Base-by-base conservation (phyloP, 164 flowering plant species). In the Aristolochia contorta region DNA sequence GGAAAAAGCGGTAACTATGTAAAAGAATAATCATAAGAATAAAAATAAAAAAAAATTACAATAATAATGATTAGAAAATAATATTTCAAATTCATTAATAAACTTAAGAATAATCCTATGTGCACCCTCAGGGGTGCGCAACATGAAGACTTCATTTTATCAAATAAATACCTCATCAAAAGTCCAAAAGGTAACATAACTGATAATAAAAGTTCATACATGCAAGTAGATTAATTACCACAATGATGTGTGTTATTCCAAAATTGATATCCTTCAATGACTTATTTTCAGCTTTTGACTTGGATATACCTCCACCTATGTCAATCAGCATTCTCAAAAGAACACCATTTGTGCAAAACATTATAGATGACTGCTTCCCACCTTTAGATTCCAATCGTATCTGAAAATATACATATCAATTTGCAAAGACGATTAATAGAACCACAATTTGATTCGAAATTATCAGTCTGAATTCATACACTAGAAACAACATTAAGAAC, bases 301-400 rank as follows among this genome's bases (percentile, higher is more conserved):
- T 72, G 15, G 67, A 65, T 25, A 58, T 53, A 54, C 56, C 69
- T 58, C 57, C 57, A 37, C 83, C 86, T 45, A 63, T 70, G 10
- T 82, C 75, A 64, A 91, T 78, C 58, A 91, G 78, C 69, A 91
- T 75, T 77, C 85, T 82, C 74, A 91, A 66, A 37, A 94, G 70
- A 69, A 94, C 59, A 22, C 99, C 97, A 78, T 89, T 94, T 6
- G 99, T 94, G 80, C 97, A 91, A 68, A 91, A 85, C 65, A 91
- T 77, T 62, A 94, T 74, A 56, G 97, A 94, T 24, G 97, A 84
- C 43, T 85, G 75, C 72, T 65, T 82, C 33, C 97, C 99, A 62
- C 97, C 97, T 75, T 79, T 84, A 68, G 78, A 77, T 67, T 94
- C 97, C 81, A 94, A 55, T 23, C 97, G 82, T 69, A 94, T 91